Evolutionary conservation across 768 basidiomycete species (phyloP).

Genomic region (Russula dissimulans): DNA sequence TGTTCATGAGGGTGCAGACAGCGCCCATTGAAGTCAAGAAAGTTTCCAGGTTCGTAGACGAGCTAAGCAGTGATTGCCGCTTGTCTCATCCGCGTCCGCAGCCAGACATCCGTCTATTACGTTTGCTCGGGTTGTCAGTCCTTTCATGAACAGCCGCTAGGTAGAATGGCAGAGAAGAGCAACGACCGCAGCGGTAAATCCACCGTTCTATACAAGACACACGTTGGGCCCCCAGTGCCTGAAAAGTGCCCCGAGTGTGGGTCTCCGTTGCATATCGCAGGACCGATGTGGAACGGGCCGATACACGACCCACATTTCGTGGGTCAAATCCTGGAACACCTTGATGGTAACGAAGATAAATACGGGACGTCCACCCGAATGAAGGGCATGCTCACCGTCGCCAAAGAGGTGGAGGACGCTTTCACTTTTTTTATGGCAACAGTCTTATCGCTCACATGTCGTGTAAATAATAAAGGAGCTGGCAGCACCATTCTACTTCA

Average conservation of each 20-base stretch:
- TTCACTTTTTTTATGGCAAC: neutral
- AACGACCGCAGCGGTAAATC: conserved; percentile 45
- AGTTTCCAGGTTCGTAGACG: conserved; percentile 50
- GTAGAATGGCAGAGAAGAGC: conserved; percentile 54
- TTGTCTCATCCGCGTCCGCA: conserved; percentile 26
- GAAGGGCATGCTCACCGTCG: conserved; percentile 92
- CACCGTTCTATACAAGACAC: conserved; percentile 64
- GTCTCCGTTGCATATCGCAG: conserved; percentile 71
- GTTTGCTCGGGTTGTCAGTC: conserved; percentile 80
- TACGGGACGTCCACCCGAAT: conserved; percentile 81
- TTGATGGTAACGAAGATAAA: conserved; percentile 48
- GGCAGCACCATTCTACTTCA: conserved; percentile 75
- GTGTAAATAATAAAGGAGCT: conserved; percentile 48
- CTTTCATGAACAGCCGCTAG: conserved; percentile 79
- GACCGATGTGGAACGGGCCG: conserved; percentile 94
- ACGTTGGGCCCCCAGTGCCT: conserved; percentile 54
- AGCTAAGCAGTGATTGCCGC: neutral
- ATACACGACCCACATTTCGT: conserved; percentile 75
- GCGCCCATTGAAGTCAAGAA: conserved; percentile 80
- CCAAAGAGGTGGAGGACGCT: conserved; percentile 59
- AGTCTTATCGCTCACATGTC: neutral
- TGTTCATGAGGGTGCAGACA: conserved; percentile 75
- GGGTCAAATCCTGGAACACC: conserved; percentile 60
- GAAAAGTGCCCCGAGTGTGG: conserved; percentile 78
- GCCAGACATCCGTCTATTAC: conserved; percentile 80